Conservation (phyloP, 1,139 yeast genomes). For the Casaregolazyma lundiana region DNA sequence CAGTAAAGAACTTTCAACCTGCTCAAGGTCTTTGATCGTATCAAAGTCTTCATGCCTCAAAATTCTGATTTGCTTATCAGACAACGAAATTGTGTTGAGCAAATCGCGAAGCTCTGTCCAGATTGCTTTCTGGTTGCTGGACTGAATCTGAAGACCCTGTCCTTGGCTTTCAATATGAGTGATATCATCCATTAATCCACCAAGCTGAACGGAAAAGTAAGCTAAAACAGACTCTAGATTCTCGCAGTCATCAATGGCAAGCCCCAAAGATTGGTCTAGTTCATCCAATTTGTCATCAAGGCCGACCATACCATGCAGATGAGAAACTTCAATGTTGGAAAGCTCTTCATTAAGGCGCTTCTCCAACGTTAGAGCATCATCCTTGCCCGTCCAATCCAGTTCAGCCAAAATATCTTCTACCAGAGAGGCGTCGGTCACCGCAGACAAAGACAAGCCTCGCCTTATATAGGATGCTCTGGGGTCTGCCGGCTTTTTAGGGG, state of each 20-base stretch:
- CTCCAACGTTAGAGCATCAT: slow-evolving; percentile 55
- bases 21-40: slow-evolving; percentile 41
- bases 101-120: slow-evolving; percentile 67
- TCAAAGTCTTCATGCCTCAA: slow-evolving; percentile 50
- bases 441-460: slow-evolving; percentile 17
- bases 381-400: slow-evolving; percentile 65
- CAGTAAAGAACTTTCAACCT: slow-evolving; percentile 56
- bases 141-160: slow-evolving; percentile 77
- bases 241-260: slow-evolving; percentile 60
- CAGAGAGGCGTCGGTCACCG: slow-evolving; percentile 24
- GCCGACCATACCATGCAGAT: slow-evolving; percentile 46
- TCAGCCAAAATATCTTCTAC: slow-evolving; percentile 70
- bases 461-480: slow-evolving; percentile 14
- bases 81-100: slow-evolving; percentile 63
- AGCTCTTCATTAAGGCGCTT: slow-evolving; percentile 53
- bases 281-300: slow-evolving; percentile 42
- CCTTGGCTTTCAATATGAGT: slow-evolving; percentile 69
- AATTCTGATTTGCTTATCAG: slow-evolving; percentile 48
- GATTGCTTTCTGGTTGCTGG: slow-evolving; percentile 71
- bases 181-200: slow-evolving; percentile 62
- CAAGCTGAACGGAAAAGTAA: slow-evolving; percentile 53
- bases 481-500: slow-evolving; percentile 15
- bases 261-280: slow-evolving; percentile 40
- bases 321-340: slow-evolving; percentile 45
- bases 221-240: slow-evolving; percentile 54